A percentile compares a stretch with the other conserved stretches of the same genome.
Conservation (phyloP, 108 stramenopile genomes). For the Schizochytrium sp. region DNA sequence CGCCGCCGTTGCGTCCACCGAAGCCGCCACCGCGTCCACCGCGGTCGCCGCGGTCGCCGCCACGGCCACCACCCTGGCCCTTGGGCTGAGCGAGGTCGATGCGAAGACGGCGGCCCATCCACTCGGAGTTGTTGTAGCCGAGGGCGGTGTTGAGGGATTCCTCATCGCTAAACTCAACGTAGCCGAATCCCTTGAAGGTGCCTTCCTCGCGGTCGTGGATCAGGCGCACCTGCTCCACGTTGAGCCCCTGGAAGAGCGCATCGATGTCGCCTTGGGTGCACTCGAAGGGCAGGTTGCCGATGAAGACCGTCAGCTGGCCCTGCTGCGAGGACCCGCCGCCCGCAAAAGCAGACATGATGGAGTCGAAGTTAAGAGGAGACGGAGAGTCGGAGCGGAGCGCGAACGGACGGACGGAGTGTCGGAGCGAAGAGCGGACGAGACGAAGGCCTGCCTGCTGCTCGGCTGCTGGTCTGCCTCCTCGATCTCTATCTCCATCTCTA, state of each 20-base stretch:
- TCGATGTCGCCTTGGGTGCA: constrained; percentile 58
- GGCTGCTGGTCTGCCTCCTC: too few relatives aligned
- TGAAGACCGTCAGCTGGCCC: constrained; percentile 46
- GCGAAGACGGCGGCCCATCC: constrained; percentile 57
- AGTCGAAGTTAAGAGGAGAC: too few relatives aligned
- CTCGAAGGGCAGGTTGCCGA: constrained; percentile 55
- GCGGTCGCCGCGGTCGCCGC: constrained; percentile 26
- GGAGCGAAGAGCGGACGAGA: too few relatives aligned
- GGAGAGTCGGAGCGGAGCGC: too few relatives aligned
- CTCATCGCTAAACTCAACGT: constrained; percentile 55
- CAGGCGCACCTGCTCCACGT: constrained; percentile 47
- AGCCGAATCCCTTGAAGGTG: constrained; percentile 55
- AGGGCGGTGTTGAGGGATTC: constrained; percentile 1
- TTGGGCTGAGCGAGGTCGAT: constrained; percentile 32
- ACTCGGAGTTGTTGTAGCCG: constrained; percentile 9
- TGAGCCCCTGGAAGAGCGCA: constrained; percentile 42
- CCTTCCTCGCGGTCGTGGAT: constrained; percentile 53
- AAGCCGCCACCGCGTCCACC: not conserved
- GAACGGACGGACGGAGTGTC: too few relatives aligned
- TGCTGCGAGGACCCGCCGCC: not conserved
- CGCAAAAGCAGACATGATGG: not conserved
- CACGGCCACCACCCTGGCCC: constrained; percentile 57
- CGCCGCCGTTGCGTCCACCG: not conserved
- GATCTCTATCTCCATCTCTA: too few relatives aligned
- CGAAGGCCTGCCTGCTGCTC: too few relatives aligned